phyloP scores from a whole-genome alignment of 2,329 filamentous ascomycete genomes.

The Verticillium nonalfalfae region DNA sequence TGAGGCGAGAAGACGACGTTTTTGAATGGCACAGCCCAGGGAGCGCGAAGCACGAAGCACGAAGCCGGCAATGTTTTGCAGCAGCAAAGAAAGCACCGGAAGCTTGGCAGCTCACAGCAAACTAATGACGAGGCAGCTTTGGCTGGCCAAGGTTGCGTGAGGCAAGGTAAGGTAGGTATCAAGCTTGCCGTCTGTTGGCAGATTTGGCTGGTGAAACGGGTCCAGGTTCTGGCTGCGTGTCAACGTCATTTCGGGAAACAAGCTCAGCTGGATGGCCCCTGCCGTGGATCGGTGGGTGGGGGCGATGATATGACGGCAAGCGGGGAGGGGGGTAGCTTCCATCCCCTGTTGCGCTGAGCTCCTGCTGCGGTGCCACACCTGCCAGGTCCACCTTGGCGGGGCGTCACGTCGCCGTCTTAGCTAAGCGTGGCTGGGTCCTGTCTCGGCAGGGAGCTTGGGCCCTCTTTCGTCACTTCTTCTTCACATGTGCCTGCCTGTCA shows the following conservation, averaged over 20 bases:
- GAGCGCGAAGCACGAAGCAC: not conserved
- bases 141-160: not conserved
- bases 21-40: not conserved
- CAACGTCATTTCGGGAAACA: slow-evolving; percentile 2
- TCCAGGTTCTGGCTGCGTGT: not conserved
- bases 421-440: not conserved
- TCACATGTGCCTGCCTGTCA: not conserved
- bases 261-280: slow-evolving; percentile 1
- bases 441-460: not conserved
- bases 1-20: not conserved
- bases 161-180: not conserved
- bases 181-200: not conserved
- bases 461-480: not conserved
- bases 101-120: not conserved
- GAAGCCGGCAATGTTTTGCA: not conserved
- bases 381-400: not conserved
- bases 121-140: not conserved
- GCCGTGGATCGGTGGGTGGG: not conserved
- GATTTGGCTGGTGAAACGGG: not conserved
- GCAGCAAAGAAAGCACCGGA: not conserved
- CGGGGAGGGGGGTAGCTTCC: not conserved
- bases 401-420: not conserved
- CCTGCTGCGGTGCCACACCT: not conserved
- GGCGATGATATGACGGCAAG: not conserved
- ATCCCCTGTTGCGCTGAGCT: not conserved